These are phyloP conservation scores for Sugiyamaella floridensis DNA, from an alignment of 805 yeast genomes.

Conservation along the genomic window DNA sequence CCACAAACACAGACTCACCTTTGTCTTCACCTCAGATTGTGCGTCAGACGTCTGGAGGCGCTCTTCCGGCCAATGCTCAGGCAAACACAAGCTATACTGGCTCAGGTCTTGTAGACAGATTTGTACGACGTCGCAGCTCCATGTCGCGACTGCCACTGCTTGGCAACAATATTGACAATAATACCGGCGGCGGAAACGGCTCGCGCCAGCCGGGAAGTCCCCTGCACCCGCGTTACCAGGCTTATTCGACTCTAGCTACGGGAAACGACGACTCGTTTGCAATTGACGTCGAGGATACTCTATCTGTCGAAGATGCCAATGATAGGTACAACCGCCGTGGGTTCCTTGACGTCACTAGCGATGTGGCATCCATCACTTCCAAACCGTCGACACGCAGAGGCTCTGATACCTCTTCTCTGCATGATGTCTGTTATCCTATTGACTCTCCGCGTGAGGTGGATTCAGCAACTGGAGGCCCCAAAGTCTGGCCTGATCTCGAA, in stretches of 20 bases:
- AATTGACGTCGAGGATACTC: constrained; percentile 5
- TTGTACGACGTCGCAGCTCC: constrained; percentile 16
- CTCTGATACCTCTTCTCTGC: constrained; percentile 61
- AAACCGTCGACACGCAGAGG: constrained; percentile 58
- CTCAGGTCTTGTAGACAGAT: constrained; percentile 13
- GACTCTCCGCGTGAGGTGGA: constrained; percentile 35
- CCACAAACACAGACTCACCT: not conserved
- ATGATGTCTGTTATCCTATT: constrained; percentile 88
- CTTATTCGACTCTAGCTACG: not conserved
- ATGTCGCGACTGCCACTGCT: constrained; percentile 7
- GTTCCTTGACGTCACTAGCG: constrained; percentile 11
- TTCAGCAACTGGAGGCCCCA: constrained; percentile 23
- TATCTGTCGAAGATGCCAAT: not conserved
- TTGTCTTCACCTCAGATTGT: not conserved
- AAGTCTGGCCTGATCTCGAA: constrained; percentile 76
- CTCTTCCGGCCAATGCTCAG: not conserved
- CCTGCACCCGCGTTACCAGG: not conserved
- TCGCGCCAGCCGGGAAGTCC: too few species aligned
- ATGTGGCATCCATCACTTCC: constrained; percentile 33
- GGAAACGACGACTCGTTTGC: constrained; percentile 11
- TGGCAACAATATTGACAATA: not conserved
- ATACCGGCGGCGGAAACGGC: constrained; percentile 2
- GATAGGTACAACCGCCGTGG: constrained; percentile 3
- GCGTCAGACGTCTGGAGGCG: not conserved
- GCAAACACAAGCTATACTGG: not conserved